Conservation (phyloP, 805 yeast genomes). For the Yamadazyma tumulicola region DNA sequence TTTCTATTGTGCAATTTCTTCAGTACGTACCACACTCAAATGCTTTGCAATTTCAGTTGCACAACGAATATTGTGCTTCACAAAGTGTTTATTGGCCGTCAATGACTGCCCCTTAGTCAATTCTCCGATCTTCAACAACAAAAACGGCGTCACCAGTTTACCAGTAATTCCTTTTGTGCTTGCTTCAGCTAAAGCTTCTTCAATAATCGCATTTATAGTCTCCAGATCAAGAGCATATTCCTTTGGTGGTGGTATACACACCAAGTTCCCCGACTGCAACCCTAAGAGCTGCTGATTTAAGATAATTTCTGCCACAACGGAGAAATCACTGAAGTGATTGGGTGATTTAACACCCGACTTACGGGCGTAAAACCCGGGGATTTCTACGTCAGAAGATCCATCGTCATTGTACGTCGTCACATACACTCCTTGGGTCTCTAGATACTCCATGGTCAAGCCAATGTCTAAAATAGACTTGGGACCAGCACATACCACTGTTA, state of each 20-base stretch:
- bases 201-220: constrained; percentile 54
- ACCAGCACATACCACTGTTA: constrained; percentile 89
- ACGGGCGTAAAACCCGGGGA: constrained; percentile 82
- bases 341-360: constrained; percentile 76
- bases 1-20: neutral
- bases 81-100: constrained; percentile 68
- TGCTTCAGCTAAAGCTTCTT: constrained; percentile 58
- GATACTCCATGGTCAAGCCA: constrained; percentile 73
- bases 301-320: constrained; percentile 62
- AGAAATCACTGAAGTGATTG: constrained; percentile 49
- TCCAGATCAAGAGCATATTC: constrained; percentile 54
- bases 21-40: constrained; percentile 22
- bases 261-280: constrained; percentile 63
- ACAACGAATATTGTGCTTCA: constrained; percentile 66
- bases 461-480: constrained; percentile 86
- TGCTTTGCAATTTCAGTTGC: constrained; percentile 67
- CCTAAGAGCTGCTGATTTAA: constrained; percentile 43
- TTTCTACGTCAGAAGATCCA: constrained; percentile 20
- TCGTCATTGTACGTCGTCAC: constrained; percentile 63
- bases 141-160: constrained; percentile 75
- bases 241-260: constrained; percentile 80
- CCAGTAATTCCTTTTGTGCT: constrained; percentile 52
- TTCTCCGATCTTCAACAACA: constrained; percentile 60
- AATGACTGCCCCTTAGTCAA: constrained; percentile 72
- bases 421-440: constrained; percentile 89